Evolutionary conservation across 495 filamentous ascomycete species (phyloP), one percentile per base, ranked within the genome.

Genomic region (Neurospora sp.): DNA sequence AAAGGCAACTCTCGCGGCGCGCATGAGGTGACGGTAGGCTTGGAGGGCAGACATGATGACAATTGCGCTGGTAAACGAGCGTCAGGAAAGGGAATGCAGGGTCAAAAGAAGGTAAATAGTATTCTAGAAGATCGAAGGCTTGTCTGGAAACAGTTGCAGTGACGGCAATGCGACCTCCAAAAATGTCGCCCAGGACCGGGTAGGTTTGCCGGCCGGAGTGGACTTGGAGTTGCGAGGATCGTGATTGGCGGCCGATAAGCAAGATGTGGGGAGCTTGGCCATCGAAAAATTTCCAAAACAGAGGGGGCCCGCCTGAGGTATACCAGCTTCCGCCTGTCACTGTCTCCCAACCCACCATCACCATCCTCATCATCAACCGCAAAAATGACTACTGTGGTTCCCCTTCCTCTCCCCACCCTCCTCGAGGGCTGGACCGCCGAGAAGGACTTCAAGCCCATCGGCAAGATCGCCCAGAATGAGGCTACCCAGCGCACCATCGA

Each of bases 381-480:
- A 61, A 80, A 72, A 76, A 87, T 86, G 86, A 78, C 82, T 72
- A 78, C 80, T 59, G 71, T 73, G 61, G 70, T 76, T 14, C 74
- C 76, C 61, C 81, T 89, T 69, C 85, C 92, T 14, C 88, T 98
- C 22, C 95, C 95, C 27, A 77, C 88, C 75, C 86, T 98, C 72
- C 90, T 94, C 46, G 86, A 88, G 76, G 93, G 90, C 75, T 98
- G 96, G 96, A 81, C 87, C 59, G 92, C 89, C 48, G 94, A 97
- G 75, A 95, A 94, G 81, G 92, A 97, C 82, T 97, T 97, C 86
- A 93, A 96, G 84, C 81, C 91, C 70, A 82, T 94, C 71, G 90
- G 90, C 76, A 83, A 85, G 71, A 82, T 95, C 72, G 91, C 91
- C 69, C 76, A 81, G 68, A 84, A 82, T 38, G 83, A 85, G 46